Evolutionary conservation across 768 basidiomycete species (phyloP).

Genomic region (Pisolithus albus): DNA sequence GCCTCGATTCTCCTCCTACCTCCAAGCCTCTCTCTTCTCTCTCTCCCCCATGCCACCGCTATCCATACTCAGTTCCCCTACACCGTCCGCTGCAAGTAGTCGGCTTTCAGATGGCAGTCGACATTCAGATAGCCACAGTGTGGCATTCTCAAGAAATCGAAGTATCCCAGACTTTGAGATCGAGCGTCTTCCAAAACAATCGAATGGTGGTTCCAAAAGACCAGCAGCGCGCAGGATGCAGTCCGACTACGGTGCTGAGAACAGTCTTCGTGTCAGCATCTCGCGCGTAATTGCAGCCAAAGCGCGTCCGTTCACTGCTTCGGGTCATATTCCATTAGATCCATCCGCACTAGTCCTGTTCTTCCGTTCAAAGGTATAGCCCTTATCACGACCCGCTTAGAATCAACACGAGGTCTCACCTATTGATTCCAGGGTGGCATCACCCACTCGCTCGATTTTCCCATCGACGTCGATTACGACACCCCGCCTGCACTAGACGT

Average conservation of each 20-base stretch:
- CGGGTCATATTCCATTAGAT: constrained; percentile 66
- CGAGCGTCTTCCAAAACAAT: constrained; percentile 43
- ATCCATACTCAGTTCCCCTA: constrained; percentile 28
- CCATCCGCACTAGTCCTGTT: constrained; percentile 62
- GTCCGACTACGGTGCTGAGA: constrained; percentile 46
- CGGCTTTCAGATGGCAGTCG: constrained; percentile 35
- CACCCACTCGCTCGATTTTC: constrained; percentile 76
- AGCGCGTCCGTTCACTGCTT: constrained; percentile 54
- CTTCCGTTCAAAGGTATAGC: constrained; percentile 68
- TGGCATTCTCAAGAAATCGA: constrained; percentile 33
- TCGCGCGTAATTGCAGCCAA: constrained; percentile 51
- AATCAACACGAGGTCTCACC: not conserved
- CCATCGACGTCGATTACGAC: constrained; percentile 68
- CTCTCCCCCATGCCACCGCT: constrained; percentile 21
- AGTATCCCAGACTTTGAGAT: constrained; percentile 58
- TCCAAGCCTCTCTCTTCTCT: constrained; percentile 6
- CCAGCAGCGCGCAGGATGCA: constrained; percentile 26
- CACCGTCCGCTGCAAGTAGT: constrained; percentile 25
- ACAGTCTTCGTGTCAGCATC: constrained; percentile 48
- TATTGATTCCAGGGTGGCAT: constrained; percentile 53
- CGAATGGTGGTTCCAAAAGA: constrained; percentile 24
- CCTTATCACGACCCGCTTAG: not conserved
- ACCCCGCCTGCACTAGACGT: constrained; percentile 74
- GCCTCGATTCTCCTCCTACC: constrained; percentile 6
- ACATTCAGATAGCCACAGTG: constrained; percentile 26